Percentiles rank a stretch among this genome's conserved stretches.
phyloP scores from a whole-genome alignment of 1,284 basidiomycete species.

The Phlebopus sp. region DNA sequence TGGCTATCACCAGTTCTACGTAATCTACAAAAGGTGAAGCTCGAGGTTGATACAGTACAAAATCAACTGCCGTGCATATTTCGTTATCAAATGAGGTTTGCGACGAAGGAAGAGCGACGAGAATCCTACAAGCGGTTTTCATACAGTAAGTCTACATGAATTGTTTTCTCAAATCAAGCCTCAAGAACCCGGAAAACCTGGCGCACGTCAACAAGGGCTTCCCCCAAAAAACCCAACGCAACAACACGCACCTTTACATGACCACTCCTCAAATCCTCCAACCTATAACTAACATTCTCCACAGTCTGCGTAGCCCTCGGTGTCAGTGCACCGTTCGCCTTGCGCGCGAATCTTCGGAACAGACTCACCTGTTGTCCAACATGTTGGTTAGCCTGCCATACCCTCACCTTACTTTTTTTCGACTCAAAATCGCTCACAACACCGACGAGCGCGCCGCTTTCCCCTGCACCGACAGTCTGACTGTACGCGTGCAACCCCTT shows the following conservation, averaged over 20 bases:
- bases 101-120: neutral
- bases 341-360: slow-evolving; percentile 30
- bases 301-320: slow-evolving; percentile 50
- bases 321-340: slow-evolving; percentile 27
- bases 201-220: neutral
- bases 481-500: slow-evolving; percentile 77
- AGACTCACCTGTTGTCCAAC: slow-evolving; percentile 67
- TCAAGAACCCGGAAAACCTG: slow-evolving; percentile 53
- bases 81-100: neutral
- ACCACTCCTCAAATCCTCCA: slow-evolving; percentile 89
- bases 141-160: slow-evolving; percentile 1
- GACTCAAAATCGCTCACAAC: slow-evolving; percentile 80
- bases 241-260: slow-evolving; percentile 59
- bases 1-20: neutral
- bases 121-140: neutral
- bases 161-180: slow-evolving; percentile 13
- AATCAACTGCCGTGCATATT: neutral
- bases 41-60: neutral
- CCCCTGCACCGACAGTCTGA: slow-evolving; percentile 58
- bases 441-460: slow-evolving; percentile 61
- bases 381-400: slow-evolving; percentile 79
- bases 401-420: slow-evolving; percentile 82
- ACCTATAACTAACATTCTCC: slow-evolving; percentile 77
- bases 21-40: slow-evolving; percentile 2
- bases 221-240: neutral